These are phyloP conservation scores for Vigna hirtella DNA, from an alignment of 306 rosid genomes.

Conservation along the genomic window DNA sequence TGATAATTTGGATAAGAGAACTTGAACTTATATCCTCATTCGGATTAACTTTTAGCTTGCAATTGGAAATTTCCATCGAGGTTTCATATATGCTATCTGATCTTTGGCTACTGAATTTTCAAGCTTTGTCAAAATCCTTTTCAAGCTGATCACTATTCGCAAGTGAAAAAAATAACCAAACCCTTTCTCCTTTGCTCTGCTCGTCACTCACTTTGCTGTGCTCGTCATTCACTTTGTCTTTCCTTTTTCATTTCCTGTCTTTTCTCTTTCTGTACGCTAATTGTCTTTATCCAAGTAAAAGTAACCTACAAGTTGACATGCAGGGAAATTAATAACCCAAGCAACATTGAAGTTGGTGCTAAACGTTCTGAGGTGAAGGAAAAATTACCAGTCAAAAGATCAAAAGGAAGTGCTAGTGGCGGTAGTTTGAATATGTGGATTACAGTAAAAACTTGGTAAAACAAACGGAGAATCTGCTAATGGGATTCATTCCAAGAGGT, in stretches of 20 bases:
- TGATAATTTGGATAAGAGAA: conserved; percentile 72
- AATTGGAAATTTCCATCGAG: too few relatives aligned
- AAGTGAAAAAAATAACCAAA: too few relatives aligned
- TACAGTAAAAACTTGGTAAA: conserved; percentile 2
- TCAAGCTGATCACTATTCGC: too few relatives aligned
- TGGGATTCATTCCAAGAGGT: conserved; percentile 17
- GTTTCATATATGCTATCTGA: too few relatives aligned
- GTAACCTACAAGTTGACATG: not conserved
- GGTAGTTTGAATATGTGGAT: conserved; percentile 10
- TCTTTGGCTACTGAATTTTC: too few relatives aligned
- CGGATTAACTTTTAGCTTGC: too few relatives aligned
- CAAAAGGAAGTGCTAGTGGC: not conserved
- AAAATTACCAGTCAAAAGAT: not conserved
- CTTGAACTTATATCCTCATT: conserved; percentile 70
- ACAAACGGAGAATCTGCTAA: conserved; percentile 4
- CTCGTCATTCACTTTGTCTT: not conserved
- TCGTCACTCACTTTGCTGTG: not conserved
- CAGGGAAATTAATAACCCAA: not conserved
- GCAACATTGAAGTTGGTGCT: not conserved
- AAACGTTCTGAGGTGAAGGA: conserved; percentile 7
- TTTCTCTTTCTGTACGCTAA: not conserved
- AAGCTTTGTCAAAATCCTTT: too few relatives aligned
- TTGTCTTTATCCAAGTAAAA: not conserved
- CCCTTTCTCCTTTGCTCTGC: too few relatives aligned
- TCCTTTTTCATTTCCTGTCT: not conserved